phyloP scores from a whole-genome alignment of 768 basidiomycete genomes.

The Panellus pusillus region DNA sequence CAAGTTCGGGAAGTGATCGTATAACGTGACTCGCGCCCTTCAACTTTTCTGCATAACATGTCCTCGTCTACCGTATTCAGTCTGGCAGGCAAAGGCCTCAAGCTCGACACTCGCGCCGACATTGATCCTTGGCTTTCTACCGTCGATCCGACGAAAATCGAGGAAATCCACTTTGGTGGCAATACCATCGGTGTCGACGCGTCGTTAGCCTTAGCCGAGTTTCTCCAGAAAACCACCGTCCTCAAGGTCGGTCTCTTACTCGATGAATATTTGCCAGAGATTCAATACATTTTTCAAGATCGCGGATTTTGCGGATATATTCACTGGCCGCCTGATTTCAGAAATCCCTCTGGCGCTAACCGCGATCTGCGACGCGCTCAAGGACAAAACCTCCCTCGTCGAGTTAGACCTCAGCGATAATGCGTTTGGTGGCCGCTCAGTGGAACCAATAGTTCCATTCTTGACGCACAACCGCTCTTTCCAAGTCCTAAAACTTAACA shows the following conservation, averaged over 20 bases:
- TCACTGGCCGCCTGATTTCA: constrained; percentile 92
- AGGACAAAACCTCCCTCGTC: constrained; percentile 73
- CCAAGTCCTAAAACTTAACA: constrained; percentile 87
- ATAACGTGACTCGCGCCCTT: too few relatives aligned
- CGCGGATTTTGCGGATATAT: constrained; percentile 96
- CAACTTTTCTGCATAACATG: too few relatives aligned
- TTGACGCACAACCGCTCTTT: constrained; percentile 80
- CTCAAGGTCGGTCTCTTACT: constrained; percentile 58
- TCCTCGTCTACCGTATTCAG: constrained; percentile 37
- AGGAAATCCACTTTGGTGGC: constrained; percentile 91
- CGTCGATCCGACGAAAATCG: constrained; percentile 63
- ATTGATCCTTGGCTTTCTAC: constrained; percentile 70
- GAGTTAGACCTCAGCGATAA: constrained; percentile 95
- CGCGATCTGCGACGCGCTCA: constrained; percentile 86
- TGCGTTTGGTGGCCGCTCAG: constrained; percentile 93
- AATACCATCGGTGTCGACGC: constrained; percentile 95
- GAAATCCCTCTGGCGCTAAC: constrained; percentile 92
- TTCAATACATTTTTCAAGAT: constrained; percentile 50
- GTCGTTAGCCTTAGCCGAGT: constrained; percentile 78
- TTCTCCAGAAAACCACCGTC: constrained; percentile 62
- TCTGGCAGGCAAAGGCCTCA: constrained; percentile 66
- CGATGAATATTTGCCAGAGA: background rate
- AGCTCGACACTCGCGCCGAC: constrained; percentile 74
- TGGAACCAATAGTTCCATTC: constrained; percentile 91
- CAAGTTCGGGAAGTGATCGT: background rate